Evolutionary conservation across 2,329 filamentous ascomycete genomes (phyloP).

Genomic region (Aureobasidium zeae): DNA sequence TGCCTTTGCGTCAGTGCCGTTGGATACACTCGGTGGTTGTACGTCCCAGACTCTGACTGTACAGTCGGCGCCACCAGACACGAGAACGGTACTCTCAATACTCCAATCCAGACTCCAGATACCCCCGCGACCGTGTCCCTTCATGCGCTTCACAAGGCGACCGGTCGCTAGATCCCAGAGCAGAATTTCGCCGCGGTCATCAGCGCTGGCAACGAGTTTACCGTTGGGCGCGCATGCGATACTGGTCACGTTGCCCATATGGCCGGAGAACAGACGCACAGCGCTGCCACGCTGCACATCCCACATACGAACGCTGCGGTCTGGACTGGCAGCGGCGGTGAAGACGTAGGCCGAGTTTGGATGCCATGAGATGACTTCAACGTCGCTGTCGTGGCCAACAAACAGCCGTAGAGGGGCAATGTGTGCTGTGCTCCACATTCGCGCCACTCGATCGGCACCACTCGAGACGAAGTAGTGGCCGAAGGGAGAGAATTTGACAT

Average conservation of each 20-base stretch:
- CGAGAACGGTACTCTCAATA: constrained; percentile 81
- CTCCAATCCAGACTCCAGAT: constrained; percentile 92
- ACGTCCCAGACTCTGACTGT: constrained; percentile 95
- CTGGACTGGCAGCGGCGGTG: constrained; percentile 65
- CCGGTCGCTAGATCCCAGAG: constrained; percentile 92
- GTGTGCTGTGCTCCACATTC: constrained; percentile 87
- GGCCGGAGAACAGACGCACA: constrained; percentile 85
- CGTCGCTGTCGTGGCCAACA: constrained; percentile 83
- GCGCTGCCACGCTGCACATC: constrained; percentile 77
- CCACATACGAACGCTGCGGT: constrained; percentile 97
- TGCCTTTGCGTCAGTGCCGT: constrained; percentile 37
- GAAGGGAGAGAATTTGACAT: constrained; percentile 80
- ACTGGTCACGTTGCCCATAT: constrained; percentile 77
- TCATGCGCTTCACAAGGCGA: constrained; percentile 78
- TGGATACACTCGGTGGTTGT: constrained; percentile 40
- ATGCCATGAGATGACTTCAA: constrained; percentile 90
- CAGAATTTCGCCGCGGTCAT: constrained; percentile 79
- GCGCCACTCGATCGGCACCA: constrained; percentile 80
- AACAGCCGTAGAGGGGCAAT: constrained; percentile 81
- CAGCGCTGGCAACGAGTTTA: constrained; percentile 82
- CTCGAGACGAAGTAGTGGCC: constrained; percentile 90
- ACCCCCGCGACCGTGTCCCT: constrained; percentile 85
- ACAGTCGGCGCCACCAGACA: constrained; percentile 82
- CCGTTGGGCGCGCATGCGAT: constrained; percentile 81
- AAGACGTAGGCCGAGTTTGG: constrained; percentile 91